Percentiles rank a stretch among this genome's conserved stretches.
These are phyloP conservation scores for Zoysia matrella DNA, from an alignment of 202 grass and related monocot species.

Conservation along the genomic window DNA sequence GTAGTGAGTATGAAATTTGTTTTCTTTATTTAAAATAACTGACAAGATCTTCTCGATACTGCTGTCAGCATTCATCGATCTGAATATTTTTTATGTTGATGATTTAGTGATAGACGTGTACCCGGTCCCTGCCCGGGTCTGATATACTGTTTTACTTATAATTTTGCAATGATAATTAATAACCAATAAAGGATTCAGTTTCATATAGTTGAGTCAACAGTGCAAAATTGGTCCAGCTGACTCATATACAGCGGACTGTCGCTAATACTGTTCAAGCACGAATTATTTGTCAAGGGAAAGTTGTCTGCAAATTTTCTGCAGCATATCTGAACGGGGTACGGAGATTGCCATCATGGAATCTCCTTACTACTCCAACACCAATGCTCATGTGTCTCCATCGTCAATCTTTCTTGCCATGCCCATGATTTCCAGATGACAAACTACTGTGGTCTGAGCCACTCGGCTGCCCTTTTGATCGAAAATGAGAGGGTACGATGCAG, in stretches of 20 bases:
- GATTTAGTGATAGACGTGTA: slow-evolving; percentile 11
- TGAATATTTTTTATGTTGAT: slow-evolving; percentile 31
- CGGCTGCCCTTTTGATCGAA: background rate
- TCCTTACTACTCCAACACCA: background rate
- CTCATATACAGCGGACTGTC: background rate
- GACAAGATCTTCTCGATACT: background rate
- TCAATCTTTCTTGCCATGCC: background rate
- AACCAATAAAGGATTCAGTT: background rate
- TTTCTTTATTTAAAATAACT: background rate
- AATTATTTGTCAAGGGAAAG: slow-evolving; percentile 1
- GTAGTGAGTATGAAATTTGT: background rate
- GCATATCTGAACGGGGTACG: background rate
- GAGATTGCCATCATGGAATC: background rate
- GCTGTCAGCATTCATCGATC: slow-evolving; percentile 17
- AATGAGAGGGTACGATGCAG: slow-evolving; percentile 27
- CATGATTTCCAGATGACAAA: slow-evolving; percentile 16
- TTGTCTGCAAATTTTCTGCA: background rate
- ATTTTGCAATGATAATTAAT: background rate
- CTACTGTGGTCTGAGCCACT: slow-evolving; percentile 16
- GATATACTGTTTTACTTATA: background rate
- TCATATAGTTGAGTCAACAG: background rate
- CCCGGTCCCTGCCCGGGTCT: background rate
- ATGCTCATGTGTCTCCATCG: background rate
- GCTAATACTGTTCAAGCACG: background rate
- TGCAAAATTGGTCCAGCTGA: slow-evolving; percentile 10